These are phyloP conservation scores for Rosa hybrid DNA, from an alignment of 331 rosid genomes.

Conservation along the genomic window DNA sequence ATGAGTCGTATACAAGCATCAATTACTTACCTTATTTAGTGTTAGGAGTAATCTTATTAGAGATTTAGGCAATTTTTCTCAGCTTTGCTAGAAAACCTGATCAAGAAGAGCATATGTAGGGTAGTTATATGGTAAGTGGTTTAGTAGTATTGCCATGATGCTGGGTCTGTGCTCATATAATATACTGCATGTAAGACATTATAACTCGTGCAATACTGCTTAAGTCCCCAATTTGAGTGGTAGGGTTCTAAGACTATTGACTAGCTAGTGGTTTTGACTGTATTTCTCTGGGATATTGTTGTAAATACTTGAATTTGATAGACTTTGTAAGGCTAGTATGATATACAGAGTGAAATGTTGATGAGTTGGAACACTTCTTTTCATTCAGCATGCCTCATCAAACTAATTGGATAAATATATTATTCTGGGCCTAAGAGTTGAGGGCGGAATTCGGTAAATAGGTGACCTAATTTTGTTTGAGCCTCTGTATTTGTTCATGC, in stretches of 20 bases:
- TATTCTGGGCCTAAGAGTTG: neutral
- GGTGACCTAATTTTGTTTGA: neutral
- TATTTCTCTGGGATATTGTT: neutral
- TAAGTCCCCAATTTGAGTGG: neutral
- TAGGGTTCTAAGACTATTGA: neutral
- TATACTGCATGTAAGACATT: neutral
- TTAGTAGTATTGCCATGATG: neutral
- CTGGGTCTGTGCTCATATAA: neutral
- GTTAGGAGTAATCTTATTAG: neutral
- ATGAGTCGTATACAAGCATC: no score
- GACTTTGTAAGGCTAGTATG: neutral
- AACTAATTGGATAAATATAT: neutral
- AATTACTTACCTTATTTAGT: neutral
- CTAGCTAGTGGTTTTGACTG: neutral
- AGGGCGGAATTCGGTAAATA: neutral
- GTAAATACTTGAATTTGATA: neutral
- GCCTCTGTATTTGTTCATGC: neutral
- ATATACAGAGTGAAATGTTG: neutral
- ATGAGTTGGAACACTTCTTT: neutral
- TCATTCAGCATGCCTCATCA: neutral
- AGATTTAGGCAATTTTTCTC: neutral
- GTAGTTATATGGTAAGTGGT: neutral
- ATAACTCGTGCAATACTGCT: neutral
- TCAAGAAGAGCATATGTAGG: conserved; percentile 1
- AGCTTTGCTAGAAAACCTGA: neutral